These are phyloP conservation scores for Paramecium bursaria DNA, from an alignment of 73 alveolate species.

Conservation along the genomic window DNA sequence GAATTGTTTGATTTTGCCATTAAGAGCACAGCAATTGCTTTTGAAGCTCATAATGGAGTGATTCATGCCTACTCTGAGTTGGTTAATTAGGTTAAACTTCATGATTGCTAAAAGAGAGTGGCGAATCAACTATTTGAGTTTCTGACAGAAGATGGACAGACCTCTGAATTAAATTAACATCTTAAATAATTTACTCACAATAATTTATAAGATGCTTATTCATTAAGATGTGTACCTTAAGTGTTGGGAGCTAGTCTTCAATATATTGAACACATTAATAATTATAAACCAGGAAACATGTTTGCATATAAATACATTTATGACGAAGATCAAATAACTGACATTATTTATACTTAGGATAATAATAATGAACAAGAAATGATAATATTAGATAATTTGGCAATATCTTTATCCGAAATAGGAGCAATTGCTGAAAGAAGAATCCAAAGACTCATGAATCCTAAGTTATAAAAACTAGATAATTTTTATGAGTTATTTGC, in stretches of 20 bases:
- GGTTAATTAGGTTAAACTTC: slow-evolving; percentile 38
- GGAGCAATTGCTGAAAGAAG: slow-evolving; percentile 59
- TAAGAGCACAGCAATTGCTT: slow-evolving; percentile 19
- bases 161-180: slow-evolving; percentile 32
- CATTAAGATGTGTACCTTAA: slow-evolving; percentile 36
- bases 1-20: neutral
- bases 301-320: neutral
- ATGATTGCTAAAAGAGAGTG: slow-evolving; percentile 9
- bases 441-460: slow-evolving; percentile 32
- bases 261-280: neutral
- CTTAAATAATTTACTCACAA: slow-evolving; percentile 15
- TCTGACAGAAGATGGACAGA: slow-evolving; percentile 19
- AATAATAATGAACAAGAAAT: slow-evolving; percentile 50
- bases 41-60: slow-evolving; percentile 47
- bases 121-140: slow-evolving; percentile 22
- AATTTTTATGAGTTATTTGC: neutral
- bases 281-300: neutral
- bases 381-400: slow-evolving; percentile 7
- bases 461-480: slow-evolving; percentile 19
- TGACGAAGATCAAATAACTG: neutral
- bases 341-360: neutral
- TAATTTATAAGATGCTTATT: slow-evolving; percentile 42
- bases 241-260: slow-evolving; percentile 39
- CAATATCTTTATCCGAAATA: slow-evolving; percentile 45
- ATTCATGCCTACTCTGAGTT: slow-evolving; percentile 34